phyloP scores from a whole-genome alignment of 176 grass and related monocot species.

The Oropetium thomaeum region DNA sequence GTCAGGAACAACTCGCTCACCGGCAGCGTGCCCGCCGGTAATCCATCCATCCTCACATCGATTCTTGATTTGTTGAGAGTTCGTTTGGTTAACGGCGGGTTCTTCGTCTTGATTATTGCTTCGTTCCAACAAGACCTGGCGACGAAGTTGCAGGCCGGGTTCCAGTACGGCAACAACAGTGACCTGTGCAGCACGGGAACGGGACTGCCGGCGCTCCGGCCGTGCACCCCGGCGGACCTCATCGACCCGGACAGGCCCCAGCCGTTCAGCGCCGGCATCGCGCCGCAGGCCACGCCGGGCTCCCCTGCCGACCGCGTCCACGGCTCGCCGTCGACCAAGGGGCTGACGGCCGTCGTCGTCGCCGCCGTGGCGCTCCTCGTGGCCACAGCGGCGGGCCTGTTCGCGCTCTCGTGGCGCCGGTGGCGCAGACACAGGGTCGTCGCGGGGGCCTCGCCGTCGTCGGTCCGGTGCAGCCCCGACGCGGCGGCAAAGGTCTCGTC shows the following conservation, averaged over 20 bases:
- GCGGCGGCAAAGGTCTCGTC: conserved; percentile 29
- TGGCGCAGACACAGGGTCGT: conserved; percentile 37
- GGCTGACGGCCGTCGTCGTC: conserved; percentile 42
- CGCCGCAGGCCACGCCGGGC: conserved; percentile 34
- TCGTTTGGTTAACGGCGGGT: background rate
- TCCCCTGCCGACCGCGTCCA: conserved; percentile 14
- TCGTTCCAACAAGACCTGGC: conserved; percentile 48
- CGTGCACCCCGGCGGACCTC: conserved; percentile 74
- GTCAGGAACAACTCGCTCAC: conserved; percentile 92
- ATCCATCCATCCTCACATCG: background rate
- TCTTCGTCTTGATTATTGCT: conserved; percentile 2
- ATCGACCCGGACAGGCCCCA: conserved; percentile 62
- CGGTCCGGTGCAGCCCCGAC: conserved; percentile 16
- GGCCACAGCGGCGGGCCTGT: conserved; percentile 38
- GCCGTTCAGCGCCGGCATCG: conserved; percentile 72
- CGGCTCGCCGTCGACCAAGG: conserved; percentile 50
- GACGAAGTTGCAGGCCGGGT: conserved; percentile 55
- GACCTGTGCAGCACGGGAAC: conserved; percentile 64
- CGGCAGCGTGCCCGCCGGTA: conserved; percentile 87
- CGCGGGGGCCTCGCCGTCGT: conserved; percentile 3
- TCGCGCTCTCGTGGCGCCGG: conserved; percentile 52
- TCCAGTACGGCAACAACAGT: conserved; percentile 80
- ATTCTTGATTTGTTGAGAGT: background rate
- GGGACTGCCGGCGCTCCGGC: conserved; percentile 49
- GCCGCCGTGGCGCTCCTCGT: conserved; percentile 41